Conservation (phyloP, 2,329 filamentous ascomycete genomes). For the Penicillium sp. region DNA sequence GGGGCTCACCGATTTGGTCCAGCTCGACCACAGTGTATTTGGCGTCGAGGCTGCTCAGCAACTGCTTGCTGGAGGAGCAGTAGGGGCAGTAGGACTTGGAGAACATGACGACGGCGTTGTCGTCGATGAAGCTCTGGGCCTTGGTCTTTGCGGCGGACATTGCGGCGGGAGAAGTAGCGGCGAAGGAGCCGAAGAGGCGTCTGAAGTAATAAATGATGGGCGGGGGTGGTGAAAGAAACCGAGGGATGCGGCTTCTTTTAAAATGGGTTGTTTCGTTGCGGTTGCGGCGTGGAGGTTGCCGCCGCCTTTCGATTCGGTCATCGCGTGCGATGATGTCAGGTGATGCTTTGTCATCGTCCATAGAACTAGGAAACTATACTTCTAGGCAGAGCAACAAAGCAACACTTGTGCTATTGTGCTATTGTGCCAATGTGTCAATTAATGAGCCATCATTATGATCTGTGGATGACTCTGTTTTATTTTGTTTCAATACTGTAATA, state of each 20-base stretch:
- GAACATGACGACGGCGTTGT: constrained; percentile 92
- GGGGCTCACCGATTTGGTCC: constrained; percentile 73
- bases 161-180: constrained; percentile 61
- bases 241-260: constrained; percentile 16
- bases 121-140: constrained; percentile 83
- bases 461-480: no score
- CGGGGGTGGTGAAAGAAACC: constrained; percentile 40
- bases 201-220: constrained; percentile 68
- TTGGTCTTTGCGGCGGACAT: constrained; percentile 86
- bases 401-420: no score
- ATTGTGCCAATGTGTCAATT: no score
- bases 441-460: no score
- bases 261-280: not conserved
- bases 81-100: constrained; percentile 97
- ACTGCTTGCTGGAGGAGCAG: constrained; percentile 77
- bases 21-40: constrained; percentile 80
- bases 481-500: no score
- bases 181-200: constrained; percentile 68
- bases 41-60: constrained; percentile 71
- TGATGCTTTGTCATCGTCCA: constrained; percentile 23
- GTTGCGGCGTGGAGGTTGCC: not conserved
- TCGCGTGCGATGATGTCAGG: constrained; percentile 27
- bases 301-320: constrained; percentile 17
- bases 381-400: no score
- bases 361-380: not conserved